A percentile compares a stretch with the other conserved stretches of the same genome.
These are phyloP conservation scores for Teratosphaeriaceae sp. DNA, from an alignment of 2,329 filamentous ascomycete species.

Conservation along the genomic window DNA sequence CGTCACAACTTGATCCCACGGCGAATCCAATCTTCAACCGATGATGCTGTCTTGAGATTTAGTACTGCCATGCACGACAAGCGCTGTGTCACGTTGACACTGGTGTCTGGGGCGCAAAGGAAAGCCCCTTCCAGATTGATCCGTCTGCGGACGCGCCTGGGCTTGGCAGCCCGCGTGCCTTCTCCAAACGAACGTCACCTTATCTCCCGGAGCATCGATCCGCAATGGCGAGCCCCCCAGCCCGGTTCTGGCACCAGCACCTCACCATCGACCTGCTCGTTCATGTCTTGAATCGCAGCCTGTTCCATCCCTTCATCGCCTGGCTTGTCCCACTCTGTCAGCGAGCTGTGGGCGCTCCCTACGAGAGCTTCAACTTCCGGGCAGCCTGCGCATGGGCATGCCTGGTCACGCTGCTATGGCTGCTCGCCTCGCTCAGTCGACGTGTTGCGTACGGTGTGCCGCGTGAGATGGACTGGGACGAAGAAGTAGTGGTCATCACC, in stretches of 20 bases:
- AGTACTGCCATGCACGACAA: too few species aligned
- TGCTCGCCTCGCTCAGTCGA: slow-evolving; percentile 59
- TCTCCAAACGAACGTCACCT: too few species aligned
- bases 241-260: slow-evolving; percentile 1
- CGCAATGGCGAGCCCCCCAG: too few species aligned
- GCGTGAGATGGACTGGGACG: slow-evolving; percentile 69
- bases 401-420: slow-evolving; percentile 55
- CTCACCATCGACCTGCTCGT: slow-evolving; percentile 66
- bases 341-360: slow-evolving; percentile 70
- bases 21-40: too few species aligned
- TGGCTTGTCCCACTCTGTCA: slow-evolving; percentile 87
- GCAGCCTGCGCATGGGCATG: slow-evolving; percentile 65
- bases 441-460: slow-evolving; percentile 72
- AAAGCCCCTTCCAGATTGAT: too few species aligned
- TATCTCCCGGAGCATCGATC: too few species aligned
- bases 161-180: too few species aligned
- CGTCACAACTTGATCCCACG: too few species aligned
- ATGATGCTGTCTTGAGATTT: too few species aligned
- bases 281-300: slow-evolving; percentile 65
- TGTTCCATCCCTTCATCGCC: slow-evolving; percentile 84
- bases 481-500: slow-evolving; percentile 92
- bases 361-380: slow-evolving; percentile 56
- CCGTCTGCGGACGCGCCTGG: too few species aligned
- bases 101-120: too few species aligned
- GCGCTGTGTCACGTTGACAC: too few species aligned